Base-by-base conservation (phyloP, 257 asterid species). In the Plantago ovata region DNA sequence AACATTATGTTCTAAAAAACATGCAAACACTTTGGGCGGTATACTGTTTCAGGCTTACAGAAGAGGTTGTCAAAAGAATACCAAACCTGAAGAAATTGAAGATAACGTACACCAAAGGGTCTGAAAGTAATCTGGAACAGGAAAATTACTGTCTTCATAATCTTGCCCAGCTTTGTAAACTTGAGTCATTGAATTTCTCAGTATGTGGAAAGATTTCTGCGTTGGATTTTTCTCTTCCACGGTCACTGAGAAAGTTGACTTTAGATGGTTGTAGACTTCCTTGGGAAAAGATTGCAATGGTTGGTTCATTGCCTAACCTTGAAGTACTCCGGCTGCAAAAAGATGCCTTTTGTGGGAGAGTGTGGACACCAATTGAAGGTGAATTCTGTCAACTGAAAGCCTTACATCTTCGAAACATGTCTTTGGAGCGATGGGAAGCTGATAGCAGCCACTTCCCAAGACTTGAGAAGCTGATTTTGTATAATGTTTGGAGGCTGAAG, bases 31-130 rank as follows among this genome's bases (percentile, higher is more conserved):
- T 49, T 10, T 9, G 4, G 28, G 14, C 9, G 9, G 14, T 49
- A 10, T 14, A 49, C 20, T 18, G 20, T 49, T 49, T 49, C 36
- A 20, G 10, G 54, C n/a, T 49, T 14, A 20, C 32, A 0, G 36
- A 11, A n/a, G 54, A 20, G 14, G 36, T 49, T 32, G 14, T 49
- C 10, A 49, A 10, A 14, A 49, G 14, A 49, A 20, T 49, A 12
- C 54, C 54, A 49, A 49, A 49, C 24, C 54, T 49, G 13, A 49
- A 49, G 36, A 49, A 49, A 11, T 21, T 49, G 54, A 49, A 49
- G 14, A 49, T 49, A 49, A 49, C 33, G 19, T 49, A 14, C 10
- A 10, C 13, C 19, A 32, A 20, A 49, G 36, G 6, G 8, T 49
- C 54, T 12, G 14, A 47, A 8, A 21, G 36, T 19, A n/a, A 11